Evolutionary conservation across 1,284 basidiomycete species (phyloP).

Genomic region (Moesziomyces aphidis): DNA sequence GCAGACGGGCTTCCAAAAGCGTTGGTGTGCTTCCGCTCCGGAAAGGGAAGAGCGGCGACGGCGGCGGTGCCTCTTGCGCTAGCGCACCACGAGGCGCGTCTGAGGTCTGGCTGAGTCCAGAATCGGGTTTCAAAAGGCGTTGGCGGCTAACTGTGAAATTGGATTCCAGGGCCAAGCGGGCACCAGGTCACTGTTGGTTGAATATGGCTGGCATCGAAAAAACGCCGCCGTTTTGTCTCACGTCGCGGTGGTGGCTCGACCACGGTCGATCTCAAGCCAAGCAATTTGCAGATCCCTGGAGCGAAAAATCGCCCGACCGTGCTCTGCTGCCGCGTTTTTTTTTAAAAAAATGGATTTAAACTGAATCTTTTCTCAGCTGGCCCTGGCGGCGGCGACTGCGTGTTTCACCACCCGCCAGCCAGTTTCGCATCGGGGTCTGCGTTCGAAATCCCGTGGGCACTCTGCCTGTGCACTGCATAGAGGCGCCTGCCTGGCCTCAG

Average conservation of each 20-base stretch:
- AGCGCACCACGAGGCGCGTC: background rate
- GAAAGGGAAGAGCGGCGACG: too few species aligned
- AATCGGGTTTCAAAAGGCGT: background rate
- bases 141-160: background rate
- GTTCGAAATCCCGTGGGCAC: background rate
- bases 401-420: conserved; percentile 9
- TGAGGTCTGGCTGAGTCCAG: background rate
- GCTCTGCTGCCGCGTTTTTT: background rate
- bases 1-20: background rate
- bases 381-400: conserved; percentile 1
- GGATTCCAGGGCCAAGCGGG: background rate
- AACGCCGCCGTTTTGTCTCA: too few species aligned
- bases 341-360: too few species aligned
- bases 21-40: too few species aligned
- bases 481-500: background rate
- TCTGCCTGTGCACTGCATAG: background rate
- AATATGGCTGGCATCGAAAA: too few species aligned
- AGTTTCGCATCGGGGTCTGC: background rate
- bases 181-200: too few species aligned
- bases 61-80: background rate
- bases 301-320: background rate
- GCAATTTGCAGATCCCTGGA: background rate
- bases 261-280: background rate
- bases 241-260: too few species aligned
- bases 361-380: too few species aligned